A percentile compares a stretch with the other conserved stretches of the same genome.
These are phyloP conservation scores for Apiospora pterosperma DNA, from an alignment of 2,329 filamentous ascomycete species.

Conservation along the genomic window DNA sequence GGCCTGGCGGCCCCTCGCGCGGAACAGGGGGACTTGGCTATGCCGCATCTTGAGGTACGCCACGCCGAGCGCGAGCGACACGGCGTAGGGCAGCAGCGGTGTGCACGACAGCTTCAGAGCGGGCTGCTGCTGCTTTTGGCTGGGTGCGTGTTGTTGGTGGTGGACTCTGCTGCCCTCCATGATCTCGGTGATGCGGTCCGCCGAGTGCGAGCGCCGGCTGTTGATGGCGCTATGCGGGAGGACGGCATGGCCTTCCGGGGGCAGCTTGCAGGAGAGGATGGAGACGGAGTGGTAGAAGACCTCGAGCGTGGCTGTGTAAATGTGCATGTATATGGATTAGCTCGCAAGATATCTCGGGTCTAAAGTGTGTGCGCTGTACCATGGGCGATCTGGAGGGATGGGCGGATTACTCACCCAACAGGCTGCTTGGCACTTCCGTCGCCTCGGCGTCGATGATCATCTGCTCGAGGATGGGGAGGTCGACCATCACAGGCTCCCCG, in stretches of 20 bases:
- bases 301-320: conserved; percentile 59
- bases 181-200: conserved; percentile 55
- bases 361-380: neutral
- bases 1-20: conserved; percentile 48
- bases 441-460: conserved; percentile 54
- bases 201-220: conserved; percentile 53
- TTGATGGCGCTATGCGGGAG: conserved; percentile 48
- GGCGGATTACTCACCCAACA: conserved; percentile 40
- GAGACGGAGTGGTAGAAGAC: conserved; percentile 62
- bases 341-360: neutral
- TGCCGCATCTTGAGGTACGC: conserved; percentile 63
- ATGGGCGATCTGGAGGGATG: neutral
- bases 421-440: conserved; percentile 42
- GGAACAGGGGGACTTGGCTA: conserved; percentile 56
- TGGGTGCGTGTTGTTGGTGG: neutral
- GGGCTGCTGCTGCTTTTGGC: neutral
- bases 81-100: conserved; percentile 59
- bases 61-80: conserved; percentile 59
- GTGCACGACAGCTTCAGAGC: conserved; percentile 43
- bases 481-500: conserved; percentile 40
- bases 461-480: conserved; percentile 54
- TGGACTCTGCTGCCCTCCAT: conserved; percentile 42
- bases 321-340: conserved; percentile 22
- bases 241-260: conserved; percentile 36
- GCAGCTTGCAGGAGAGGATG: conserved; percentile 58